A percentile compares a stretch with the other conserved stretches of the same genome.
phyloP scores from a whole-genome alignment of 805 yeast genomes.

The Metschnikowia shivogae region DNA sequence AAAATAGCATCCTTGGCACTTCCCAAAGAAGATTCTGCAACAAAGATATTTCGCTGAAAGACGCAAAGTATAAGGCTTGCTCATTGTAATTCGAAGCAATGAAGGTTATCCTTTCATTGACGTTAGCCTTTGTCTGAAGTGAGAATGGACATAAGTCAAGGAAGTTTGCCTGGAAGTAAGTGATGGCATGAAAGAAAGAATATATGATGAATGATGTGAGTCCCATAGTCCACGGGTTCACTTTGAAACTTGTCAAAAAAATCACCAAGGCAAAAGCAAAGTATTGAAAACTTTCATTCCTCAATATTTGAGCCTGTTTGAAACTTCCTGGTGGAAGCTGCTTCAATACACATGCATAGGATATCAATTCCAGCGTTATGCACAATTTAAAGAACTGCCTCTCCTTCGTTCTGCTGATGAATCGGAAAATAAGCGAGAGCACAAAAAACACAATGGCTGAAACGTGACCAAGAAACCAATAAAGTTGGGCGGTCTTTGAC shows the following conservation, averaged over 20 bases:
- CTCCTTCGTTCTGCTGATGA: conserved; percentile 32
- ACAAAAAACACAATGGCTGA: conserved; percentile 42
- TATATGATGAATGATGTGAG: conserved; percentile 34
- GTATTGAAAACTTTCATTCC: conserved; percentile 43
- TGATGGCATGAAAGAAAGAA: conserved; percentile 35
- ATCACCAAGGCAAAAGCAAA: conserved; percentile 30
- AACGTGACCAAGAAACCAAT: conserved; percentile 66
- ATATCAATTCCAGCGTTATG: conserved; percentile 49
- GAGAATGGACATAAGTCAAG: conserved; percentile 31
- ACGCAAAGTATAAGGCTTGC: conserved; percentile 35
- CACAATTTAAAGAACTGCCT: conserved; percentile 29
- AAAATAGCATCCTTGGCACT: conserved; percentile 24
- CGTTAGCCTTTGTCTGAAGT: conserved; percentile 25
- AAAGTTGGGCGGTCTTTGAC: conserved; percentile 42
- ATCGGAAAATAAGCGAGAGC: conserved; percentile 37
- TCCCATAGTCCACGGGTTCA: conserved; percentile 38
- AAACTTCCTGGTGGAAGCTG: conserved; percentile 36
- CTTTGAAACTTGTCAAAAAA: conserved; percentile 25
- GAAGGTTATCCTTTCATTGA: conserved; percentile 26
- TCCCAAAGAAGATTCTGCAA: conserved; percentile 22
- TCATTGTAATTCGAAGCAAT: conserved; percentile 32
- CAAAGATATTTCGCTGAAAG: conserved; percentile 33
- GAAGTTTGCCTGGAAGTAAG: conserved; percentile 36
- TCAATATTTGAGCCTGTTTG: conserved; percentile 19
- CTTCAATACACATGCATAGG: conserved; percentile 59